These are phyloP conservation scores for Mychonastes homosphaera DNA, from an alignment of 139 green algal species.

Conservation along the genomic window DNA sequence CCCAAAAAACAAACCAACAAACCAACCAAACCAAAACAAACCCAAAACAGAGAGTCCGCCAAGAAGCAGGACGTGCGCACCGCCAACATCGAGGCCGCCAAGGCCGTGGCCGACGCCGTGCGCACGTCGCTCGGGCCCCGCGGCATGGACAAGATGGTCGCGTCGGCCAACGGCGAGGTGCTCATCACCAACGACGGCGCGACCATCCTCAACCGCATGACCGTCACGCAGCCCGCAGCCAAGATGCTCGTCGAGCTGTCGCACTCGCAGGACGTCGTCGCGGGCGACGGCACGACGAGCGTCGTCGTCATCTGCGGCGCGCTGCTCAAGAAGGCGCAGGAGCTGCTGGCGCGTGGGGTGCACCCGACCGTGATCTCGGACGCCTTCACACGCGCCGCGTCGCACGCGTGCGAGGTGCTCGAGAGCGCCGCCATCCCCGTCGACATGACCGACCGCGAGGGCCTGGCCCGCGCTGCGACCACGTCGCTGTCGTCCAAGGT, in stretches of 20 bases:
- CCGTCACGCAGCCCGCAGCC: constrained; percentile 87
- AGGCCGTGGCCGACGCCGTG: constrained; percentile 93
- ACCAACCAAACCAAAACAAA: too few species aligned
- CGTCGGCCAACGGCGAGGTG: constrained; percentile 79
- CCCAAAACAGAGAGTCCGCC: constrained; percentile 70
- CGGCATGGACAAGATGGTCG: constrained; percentile 99
- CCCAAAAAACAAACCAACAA: too few species aligned
- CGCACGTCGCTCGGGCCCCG: constrained; percentile 85
- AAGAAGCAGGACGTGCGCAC: constrained; percentile 88
- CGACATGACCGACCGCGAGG: constrained; percentile 76
- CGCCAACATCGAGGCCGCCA: constrained; percentile 95
- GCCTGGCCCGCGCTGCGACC: constrained; percentile 83
- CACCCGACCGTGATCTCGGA: constrained; percentile 96
- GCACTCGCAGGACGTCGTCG: constrained; percentile 94
- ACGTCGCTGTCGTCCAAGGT: constrained; percentile 91
- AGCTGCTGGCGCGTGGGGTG: constrained; percentile 70
- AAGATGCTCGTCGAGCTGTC: constrained; percentile 99
- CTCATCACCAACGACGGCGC: constrained; percentile 99
- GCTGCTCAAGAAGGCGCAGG: constrained; percentile 77
- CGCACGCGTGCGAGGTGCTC: constrained; percentile 72
- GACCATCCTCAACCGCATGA: constrained; percentile 98
- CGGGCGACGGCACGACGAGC: constrained; percentile 93
- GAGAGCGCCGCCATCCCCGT: constrained; percentile 75
- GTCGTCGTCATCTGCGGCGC: constrained; percentile 87
- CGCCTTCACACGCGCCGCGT: constrained; percentile 69